Conservation (phyloP, 306 rosid species). For the Leucaena leucocephala region DNA sequence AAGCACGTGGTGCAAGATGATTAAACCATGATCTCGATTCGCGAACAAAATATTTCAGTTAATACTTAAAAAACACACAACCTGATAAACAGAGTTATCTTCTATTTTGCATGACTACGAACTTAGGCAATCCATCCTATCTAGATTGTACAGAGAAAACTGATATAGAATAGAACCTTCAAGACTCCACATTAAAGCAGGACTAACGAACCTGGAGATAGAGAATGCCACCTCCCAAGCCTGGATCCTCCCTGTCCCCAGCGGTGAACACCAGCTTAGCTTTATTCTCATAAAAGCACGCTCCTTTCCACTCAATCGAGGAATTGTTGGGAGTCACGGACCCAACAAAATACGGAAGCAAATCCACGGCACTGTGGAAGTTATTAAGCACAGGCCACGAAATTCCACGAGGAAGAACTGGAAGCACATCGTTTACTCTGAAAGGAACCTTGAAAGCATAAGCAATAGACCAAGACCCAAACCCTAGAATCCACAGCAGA, state of each 20-base stretch:
- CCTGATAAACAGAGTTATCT: neutral
- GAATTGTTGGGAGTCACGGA: slow-evolving; percentile 72
- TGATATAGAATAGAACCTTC: too few relatives aligned
- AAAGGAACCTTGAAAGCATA: slow-evolving; percentile 71
- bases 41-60: slow-evolving; percentile 8
- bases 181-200: neutral
- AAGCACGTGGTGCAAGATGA: neutral
- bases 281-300: slow-evolving; percentile 78
- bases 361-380: slow-evolving; percentile 86
- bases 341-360: slow-evolving; percentile 85
- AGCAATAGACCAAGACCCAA: slow-evolving; percentile 34
- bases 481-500: slow-evolving; percentile 45
- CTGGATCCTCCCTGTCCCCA: slow-evolving; percentile 41
- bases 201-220: slow-evolving; percentile 67
- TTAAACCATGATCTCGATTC: neutral
- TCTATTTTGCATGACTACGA: neutral
- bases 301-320: slow-evolving; percentile 75
- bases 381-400: slow-evolving; percentile 96
- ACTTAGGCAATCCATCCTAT: neutral
- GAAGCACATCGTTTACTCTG: slow-evolving; percentile 75
- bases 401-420: slow-evolving; percentile 78
- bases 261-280: slow-evolving; percentile 66
- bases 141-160: neutral
- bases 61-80: neutral
- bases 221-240: slow-evolving; percentile 83